These are phyloP conservation scores for Plasmodium ovale DNA, from an alignment of 169 alveolate genomes.

Conservation along the genomic window DNA sequence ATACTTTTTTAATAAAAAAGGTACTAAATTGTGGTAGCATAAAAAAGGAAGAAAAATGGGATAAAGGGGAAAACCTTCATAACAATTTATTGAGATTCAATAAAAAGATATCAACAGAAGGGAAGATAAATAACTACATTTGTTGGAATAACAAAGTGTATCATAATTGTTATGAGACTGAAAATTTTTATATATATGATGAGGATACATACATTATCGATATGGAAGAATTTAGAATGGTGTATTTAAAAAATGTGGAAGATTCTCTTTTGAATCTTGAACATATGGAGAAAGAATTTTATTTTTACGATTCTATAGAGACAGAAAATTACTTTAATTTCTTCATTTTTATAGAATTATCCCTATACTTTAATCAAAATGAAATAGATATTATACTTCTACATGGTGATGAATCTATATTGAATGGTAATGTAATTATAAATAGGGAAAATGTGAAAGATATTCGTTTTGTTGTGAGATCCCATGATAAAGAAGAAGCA, in stretches of 20 bases:
- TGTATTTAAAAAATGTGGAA: conserved; percentile 44
- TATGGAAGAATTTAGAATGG: conserved; percentile 39
- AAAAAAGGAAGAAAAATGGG: not conserved
- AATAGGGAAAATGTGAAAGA: conserved; percentile 45
- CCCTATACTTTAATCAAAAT: conserved; percentile 67
- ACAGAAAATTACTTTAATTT: conserved; percentile 41
- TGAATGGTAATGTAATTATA: conserved; percentile 26
- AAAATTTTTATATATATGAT: conserved; percentile 27
- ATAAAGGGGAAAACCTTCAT: not conserved
- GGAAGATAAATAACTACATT: not conserved
- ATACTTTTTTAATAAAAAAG: conserved; percentile 64
- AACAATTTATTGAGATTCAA: not conserved
- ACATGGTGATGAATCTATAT: conserved; percentile 10
- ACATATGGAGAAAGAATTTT: conserved; percentile 26
- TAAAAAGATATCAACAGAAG: not conserved
- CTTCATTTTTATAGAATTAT: conserved; percentile 46
- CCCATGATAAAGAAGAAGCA: conserved; percentile 4
- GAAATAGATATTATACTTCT: conserved; percentile 23
- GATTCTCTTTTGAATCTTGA: conserved; percentile 18
- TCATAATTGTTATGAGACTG: conserved; percentile 4
- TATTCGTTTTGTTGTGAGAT: conserved; percentile 25
- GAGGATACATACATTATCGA: conserved; percentile 21
- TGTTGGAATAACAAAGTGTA: conserved; percentile 21
- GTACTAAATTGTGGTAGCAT: conserved; percentile 1
- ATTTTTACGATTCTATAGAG: conserved; percentile 54